A percentile compares a stretch with the other conserved stretches of the same genome.
Conservation (phyloP, 352 stramenopile genomes). For the Labyrinthula sp. region DNA sequence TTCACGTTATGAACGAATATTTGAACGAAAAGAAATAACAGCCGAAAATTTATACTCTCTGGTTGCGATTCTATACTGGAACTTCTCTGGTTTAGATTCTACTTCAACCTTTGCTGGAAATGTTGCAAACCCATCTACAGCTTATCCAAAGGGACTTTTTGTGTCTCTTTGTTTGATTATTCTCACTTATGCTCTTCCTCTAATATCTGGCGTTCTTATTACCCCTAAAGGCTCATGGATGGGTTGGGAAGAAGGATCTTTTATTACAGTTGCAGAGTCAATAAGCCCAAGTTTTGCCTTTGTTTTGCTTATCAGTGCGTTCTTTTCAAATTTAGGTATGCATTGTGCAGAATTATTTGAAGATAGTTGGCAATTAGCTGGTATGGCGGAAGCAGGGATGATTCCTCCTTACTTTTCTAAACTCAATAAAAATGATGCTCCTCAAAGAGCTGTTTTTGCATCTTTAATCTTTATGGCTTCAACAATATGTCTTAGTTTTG, state of each 20-base stretch:
- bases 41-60: no score
- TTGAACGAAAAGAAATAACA: no score
- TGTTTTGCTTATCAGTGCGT: constrained; percentile 48
- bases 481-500: constrained; percentile 53
- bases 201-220: constrained; percentile 29
- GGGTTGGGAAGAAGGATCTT: constrained; percentile 50
- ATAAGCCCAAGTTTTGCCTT: constrained; percentile 45
- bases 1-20: no score
- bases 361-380: constrained; percentile 50
- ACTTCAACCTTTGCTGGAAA: constrained; percentile 48
- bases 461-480: constrained; percentile 52
- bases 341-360: constrained; percentile 57
- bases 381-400: constrained; percentile 53
- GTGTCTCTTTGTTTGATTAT: constrained; percentile 49
- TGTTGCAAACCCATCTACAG: constrained; percentile 45
- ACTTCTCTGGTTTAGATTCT: constrained; percentile 52
- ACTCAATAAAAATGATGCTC: constrained; percentile 42
- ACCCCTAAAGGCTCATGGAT: constrained; percentile 48
- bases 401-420: constrained; percentile 49
- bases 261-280: constrained; percentile 42
- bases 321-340: constrained; percentile 51
- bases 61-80: constrained; percentile 52
- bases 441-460: constrained; percentile 45
- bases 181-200: constrained; percentile 39
- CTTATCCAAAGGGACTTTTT: constrained; percentile 51